A percentile compares a stretch with the other conserved stretches of the same genome.
Conservation (phyloP, 2,329 filamentous ascomycete species). For the Nigrospora osmanthi region DNA sequence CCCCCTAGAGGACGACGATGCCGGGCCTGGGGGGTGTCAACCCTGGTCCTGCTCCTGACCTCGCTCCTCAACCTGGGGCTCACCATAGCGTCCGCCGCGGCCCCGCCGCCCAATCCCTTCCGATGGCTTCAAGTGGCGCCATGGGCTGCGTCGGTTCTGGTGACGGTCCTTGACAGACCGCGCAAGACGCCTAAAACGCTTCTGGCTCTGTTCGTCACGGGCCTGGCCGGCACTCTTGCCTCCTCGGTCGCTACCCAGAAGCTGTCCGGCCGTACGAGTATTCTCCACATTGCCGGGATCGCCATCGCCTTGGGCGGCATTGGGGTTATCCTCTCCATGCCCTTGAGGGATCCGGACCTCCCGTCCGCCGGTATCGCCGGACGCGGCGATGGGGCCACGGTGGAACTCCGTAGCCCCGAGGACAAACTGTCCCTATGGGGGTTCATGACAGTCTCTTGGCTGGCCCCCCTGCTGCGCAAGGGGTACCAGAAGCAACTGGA, state of each 20-base stretch:
- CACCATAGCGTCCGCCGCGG: slow-evolving; percentile 20
- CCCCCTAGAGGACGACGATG: not conserved
- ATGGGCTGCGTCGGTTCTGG: slow-evolving; percentile 28
- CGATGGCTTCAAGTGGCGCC: slow-evolving; percentile 27
- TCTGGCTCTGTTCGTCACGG: slow-evolving; percentile 27
- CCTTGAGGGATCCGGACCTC: slow-evolving; percentile 53
- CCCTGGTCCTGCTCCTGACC: slow-evolving; percentile 23
- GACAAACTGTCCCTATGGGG: slow-evolving; percentile 75
- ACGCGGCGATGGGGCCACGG: slow-evolving; percentile 46
- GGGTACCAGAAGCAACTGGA: slow-evolving; percentile 60
- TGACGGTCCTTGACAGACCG: slow-evolving; percentile 29
- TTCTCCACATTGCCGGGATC: slow-evolving; percentile 25
- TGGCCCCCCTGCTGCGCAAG: slow-evolving; percentile 61
- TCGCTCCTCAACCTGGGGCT: slow-evolving; percentile 25
- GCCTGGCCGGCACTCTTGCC: slow-evolving; percentile 22
- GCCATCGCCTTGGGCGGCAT: slow-evolving; percentile 37
- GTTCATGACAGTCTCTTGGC: slow-evolving; percentile 81
- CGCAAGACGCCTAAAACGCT: slow-evolving; percentile 32
- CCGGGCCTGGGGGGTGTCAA: slow-evolving; percentile 29
- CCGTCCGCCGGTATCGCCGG: slow-evolving; percentile 49
- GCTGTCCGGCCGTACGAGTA: slow-evolving; percentile 20
- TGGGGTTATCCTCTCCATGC: slow-evolving; percentile 56
- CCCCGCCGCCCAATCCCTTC: slow-evolving; percentile 15
- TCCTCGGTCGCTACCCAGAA: slow-evolving; percentile 14
- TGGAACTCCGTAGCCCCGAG: slow-evolving; percentile 61